Evolutionary conservation across 805 yeast genomes (phyloP).

Genomic region (Pichia ethanolica): DNA sequence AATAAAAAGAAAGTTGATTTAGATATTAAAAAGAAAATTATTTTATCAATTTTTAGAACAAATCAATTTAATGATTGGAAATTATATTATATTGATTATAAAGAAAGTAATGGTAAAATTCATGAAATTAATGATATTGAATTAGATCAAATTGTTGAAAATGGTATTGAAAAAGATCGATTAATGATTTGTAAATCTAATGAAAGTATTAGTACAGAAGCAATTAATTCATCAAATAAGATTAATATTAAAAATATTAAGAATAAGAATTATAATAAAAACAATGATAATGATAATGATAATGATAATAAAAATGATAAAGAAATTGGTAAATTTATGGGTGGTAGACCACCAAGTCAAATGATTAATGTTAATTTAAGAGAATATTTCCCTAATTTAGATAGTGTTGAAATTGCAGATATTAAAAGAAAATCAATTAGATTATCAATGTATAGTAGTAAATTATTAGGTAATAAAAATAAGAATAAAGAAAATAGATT

Average conservation of each 20-base stretch:
- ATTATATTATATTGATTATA: constrained; percentile 42
- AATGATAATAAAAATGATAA: not conserved
- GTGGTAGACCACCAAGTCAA: constrained; percentile 91
- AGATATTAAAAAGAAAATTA: constrained; percentile 54
- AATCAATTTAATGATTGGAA: constrained; percentile 41
- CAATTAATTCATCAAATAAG: constrained; percentile 47
- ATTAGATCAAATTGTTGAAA: not conserved
- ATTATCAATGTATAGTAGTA: constrained; percentile 45
- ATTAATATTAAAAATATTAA: constrained; percentile 1
- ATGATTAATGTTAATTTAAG: constrained; percentile 82
- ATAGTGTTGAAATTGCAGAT: constrained; percentile 59
- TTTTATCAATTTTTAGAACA: not conserved
- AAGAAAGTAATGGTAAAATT: constrained; percentile 29
- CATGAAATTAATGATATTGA: constrained; percentile 39
- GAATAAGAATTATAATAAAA: not conserved
- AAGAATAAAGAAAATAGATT: not conserved
- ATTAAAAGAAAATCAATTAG: constrained; percentile 82
- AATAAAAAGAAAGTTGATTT: constrained; percentile 77
- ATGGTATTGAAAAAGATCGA: constrained; percentile 38
- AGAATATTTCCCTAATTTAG: constrained; percentile 86
- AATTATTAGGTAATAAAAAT: constrained; percentile 12
- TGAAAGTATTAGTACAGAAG: constrained; percentile 36
- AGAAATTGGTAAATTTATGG: constrained; percentile 40
- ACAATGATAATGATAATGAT: not conserved
- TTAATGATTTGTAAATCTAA: constrained; percentile 58